Base-by-base conservation (phyloP, 768 basidiomycete species). In the Mycena chlorophos region DNA sequence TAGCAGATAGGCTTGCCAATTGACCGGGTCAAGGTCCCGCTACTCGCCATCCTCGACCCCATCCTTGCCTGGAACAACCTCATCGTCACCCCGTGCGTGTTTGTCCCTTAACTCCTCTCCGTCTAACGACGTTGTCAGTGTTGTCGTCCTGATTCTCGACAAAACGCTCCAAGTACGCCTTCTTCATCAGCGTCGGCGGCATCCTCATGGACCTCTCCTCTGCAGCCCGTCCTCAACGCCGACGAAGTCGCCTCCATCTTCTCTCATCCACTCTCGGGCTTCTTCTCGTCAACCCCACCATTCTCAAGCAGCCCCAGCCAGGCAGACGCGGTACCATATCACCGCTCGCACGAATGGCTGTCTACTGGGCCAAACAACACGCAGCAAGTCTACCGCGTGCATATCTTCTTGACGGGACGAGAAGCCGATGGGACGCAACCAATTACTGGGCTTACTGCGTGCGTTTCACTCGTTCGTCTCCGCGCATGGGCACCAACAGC, bases 381-480 rank as follows among this genome's bases (percentile, higher is more conserved):
- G 2, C 69, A 64, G 34, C 71, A 78, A 30, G 66, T 66, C 4
- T 72, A 79, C n/a, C 82, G 91, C 22, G 77, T 84, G 59, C 93
- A 95, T 70, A 74, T 78, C 17, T 96, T 96, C 74, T 75, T 94
- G 49, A 96, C 93, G 1, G 94, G 94, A 0, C 75, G 92, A 38
- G 93, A 96, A 67, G 84, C 79, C 2, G 85, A 86, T 14, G 92
- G 93, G 0, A 81, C 91, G 13, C 94, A 92, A 65, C 93, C 93
- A 17, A 82, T 95, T 0, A 90, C 85, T 61, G 93, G 93, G 5
- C 71, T 96, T 8, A 96, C 93, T 28, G 85, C 92, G 91, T 94
- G 67, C 59, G 88, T 57, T 27, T 30, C 23, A 37, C 47, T 37
- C 6, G 26, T 31, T 38, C 13, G 22, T 53, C n/a, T n/a, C n/a